These are phyloP conservation scores for Backusella westeae DNA, from an alignment of 192 early-diverging fungal genomes.

Conservation along the genomic window DNA sequence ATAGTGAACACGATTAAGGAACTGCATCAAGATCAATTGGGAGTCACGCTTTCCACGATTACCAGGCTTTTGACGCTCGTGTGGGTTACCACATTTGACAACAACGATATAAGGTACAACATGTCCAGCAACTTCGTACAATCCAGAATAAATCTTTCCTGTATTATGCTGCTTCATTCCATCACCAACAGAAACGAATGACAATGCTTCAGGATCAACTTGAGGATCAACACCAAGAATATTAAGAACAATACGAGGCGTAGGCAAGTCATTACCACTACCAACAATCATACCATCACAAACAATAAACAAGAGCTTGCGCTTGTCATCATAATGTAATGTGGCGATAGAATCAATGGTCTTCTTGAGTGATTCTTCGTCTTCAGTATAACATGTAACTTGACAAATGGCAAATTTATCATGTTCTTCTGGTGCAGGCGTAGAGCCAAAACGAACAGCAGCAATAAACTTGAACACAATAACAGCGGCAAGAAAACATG, in stretches of 20 bases:
- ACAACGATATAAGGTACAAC: constrained; percentile 93
- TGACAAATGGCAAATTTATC: constrained; percentile 97
- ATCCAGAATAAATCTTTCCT: constrained; percentile 94
- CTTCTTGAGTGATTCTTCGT: constrained; percentile 75
- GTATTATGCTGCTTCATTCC: constrained; percentile 91
- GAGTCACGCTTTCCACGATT: constrained; percentile 99
- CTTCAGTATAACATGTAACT: constrained; percentile 97
- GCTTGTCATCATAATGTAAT: constrained; percentile 83
- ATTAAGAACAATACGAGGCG: constrained; percentile 92
- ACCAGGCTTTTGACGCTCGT: constrained; percentile 83
- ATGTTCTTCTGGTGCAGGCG: constrained; percentile 78
- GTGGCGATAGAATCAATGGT: constrained; percentile 83
- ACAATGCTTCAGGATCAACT: constrained; percentile 73
- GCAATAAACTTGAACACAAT: constrained; percentile 81
- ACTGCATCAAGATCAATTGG: constrained; percentile 97
- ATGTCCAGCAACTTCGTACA: constrained; percentile 91
- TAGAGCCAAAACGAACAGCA: constrained; percentile 71
- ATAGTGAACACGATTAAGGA: constrained; percentile 95
- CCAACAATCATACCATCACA: constrained; percentile 96
- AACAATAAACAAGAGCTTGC: constrained; percentile 87
- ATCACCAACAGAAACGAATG: constrained; percentile 88
- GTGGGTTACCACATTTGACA: constrained; percentile 88
- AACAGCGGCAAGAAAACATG: constrained; percentile 63
- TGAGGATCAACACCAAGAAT: constrained; percentile 83
- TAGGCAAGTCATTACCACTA: constrained; percentile 92